Evolutionary conservation across 2,329 filamentous ascomycete species (phyloP).

Genomic region (Elsinoe ampelina): DNA sequence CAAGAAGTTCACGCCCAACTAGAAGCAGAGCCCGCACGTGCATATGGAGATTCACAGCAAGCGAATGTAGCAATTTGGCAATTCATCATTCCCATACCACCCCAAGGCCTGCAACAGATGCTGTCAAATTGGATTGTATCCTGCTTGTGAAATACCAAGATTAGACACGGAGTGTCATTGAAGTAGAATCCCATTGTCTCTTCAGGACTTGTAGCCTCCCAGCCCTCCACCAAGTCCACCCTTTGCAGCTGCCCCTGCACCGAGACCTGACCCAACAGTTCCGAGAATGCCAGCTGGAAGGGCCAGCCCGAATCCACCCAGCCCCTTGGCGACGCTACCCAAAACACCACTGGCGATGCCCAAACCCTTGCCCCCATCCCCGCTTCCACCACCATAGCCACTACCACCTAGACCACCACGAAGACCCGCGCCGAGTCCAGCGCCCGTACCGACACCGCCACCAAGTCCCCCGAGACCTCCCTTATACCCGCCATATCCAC

Average conservation of each 20-base stretch:
- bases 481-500: neutral
- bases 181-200: neutral
- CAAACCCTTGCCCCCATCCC: neutral
- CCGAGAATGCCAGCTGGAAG: neutral
- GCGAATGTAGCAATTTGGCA: neutral
- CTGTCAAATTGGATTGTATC: too few relatives aligned
- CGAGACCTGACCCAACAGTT: neutral
- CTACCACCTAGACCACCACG: neutral
- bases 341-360: neutral
- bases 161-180: neutral
- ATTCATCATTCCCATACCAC: too few relatives aligned
- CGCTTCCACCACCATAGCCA: neutral
- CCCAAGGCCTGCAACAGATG: too few relatives aligned
- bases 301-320: neutral
- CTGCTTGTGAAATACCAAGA: neutral
- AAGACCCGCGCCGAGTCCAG: neutral
- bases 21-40: neutral
- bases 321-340: neutral
- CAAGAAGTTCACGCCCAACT: conserved; percentile 36
- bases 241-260: neutral
- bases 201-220: neutral
- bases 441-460: neutral
- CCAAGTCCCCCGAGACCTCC: neutral
- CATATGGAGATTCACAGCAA: conserved; percentile 2
- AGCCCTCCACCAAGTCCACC: neutral